Evolutionary conservation across 176 grass and related monocot species (phyloP).

Genomic region (Aegilops speltoides): DNA sequence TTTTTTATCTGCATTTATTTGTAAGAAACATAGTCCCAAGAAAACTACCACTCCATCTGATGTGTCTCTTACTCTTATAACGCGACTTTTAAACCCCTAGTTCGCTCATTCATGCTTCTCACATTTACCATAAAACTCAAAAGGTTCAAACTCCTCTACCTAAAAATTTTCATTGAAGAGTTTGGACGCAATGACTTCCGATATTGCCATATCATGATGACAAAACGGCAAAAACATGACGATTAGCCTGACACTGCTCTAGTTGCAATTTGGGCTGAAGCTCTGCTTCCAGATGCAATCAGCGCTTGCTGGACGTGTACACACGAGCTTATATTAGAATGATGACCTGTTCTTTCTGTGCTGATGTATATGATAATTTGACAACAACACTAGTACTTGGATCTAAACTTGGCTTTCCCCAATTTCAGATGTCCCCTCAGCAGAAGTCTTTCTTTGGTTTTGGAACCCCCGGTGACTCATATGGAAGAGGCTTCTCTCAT

Average conservation of each 20-base stretch:
- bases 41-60: background rate
- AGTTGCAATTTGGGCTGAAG: constrained; percentile 1
- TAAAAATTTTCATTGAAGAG: background rate
- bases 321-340: constrained; percentile 1
- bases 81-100: background rate
- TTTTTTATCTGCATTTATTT: background rate
- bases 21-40: background rate
- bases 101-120: background rate
- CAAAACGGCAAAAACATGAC: background rate
- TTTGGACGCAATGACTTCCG: background rate
- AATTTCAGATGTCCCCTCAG: constrained; percentile 50
- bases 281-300: background rate
- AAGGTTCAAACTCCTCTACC: background rate
- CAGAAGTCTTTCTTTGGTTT: constrained; percentile 80
- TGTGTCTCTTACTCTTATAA: background rate
- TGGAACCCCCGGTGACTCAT: constrained; percentile 61
- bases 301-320: background rate
- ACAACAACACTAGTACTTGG: background rate
- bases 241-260: constrained; percentile 2
- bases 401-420: background rate
- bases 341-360: background rate
- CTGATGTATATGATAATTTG: background rate
- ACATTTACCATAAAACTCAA: background rate
- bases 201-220: background rate
- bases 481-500: constrained; percentile 56